These are phyloP conservation scores for Teratosphaeria viscida DNA, from an alignment of 2,329 filamentous ascomycete genomes.

Conservation along the genomic window DNA sequence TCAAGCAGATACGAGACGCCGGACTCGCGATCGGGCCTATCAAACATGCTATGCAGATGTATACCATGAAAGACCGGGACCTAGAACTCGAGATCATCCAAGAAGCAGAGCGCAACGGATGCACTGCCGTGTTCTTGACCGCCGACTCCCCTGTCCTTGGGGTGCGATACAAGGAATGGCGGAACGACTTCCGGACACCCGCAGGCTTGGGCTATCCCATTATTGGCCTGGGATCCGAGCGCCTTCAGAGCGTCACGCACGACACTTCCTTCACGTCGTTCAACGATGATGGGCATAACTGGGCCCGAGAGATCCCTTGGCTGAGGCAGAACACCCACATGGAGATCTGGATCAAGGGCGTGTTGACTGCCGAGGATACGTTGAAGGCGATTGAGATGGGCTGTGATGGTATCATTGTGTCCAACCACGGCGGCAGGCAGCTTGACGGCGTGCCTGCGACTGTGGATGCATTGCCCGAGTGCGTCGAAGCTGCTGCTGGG, in stretches of 20 bases:
- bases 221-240: conserved; percentile 15
- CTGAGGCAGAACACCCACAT: conserved; percentile 38
- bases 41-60: conserved; percentile 45
- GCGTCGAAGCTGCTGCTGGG: conserved; percentile 29
- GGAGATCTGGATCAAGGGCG: conserved; percentile 38
- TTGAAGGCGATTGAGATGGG: conserved; percentile 33
- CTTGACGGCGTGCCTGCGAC: conserved; percentile 46
- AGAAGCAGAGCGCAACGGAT: conserved; percentile 30
- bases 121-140: conserved; percentile 45
- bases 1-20: conserved; percentile 37
- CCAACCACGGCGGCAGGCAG: conserved; percentile 46
- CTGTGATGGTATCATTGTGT: conserved; percentile 34
- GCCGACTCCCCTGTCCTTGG: conserved; percentile 47
- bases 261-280: conserved; percentile 20
- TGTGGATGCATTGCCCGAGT: conserved; percentile 38
- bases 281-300: conserved; percentile 21
- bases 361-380: conserved; percentile 32
- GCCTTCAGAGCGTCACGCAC: conserved; percentile 18
- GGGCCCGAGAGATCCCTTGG: conserved; percentile 36
- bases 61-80: conserved; percentile 41
- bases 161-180: conserved; percentile 42
- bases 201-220: conserved; percentile 20
- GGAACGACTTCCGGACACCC: conserved; percentile 38
- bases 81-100: conserved; percentile 32
- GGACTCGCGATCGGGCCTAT: conserved; percentile 27